Evolutionary conservation across 805 yeast genomes (phyloP).

Genomic region (Myxozyma vanderwaltii): DNA sequence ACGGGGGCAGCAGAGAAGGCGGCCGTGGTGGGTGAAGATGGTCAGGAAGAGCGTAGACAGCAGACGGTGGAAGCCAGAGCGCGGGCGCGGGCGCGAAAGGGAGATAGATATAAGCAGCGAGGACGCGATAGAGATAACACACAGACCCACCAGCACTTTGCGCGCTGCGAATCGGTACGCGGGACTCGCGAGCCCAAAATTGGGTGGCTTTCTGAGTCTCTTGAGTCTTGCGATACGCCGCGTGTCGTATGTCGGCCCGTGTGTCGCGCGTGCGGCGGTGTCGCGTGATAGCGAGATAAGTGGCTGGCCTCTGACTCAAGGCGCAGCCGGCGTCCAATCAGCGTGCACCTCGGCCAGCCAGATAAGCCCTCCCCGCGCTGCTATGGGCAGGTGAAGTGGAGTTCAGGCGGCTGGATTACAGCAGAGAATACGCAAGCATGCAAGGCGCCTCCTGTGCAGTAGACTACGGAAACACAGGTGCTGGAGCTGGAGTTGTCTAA

Average conservation of each 20-base stretch:
- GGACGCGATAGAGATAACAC: constrained; percentile 3
- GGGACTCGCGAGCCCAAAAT: neutral
- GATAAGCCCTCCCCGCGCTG: constrained; percentile 1
- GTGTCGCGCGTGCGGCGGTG: constrained; percentile 12
- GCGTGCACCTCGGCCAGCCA: constrained; percentile 3
- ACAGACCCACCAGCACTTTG: constrained; percentile 8
- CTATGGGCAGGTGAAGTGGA: too few species aligned
- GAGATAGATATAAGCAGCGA: neutral
- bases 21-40: constrained; percentile 1
- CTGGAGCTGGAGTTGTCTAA: too few species aligned
- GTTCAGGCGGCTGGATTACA: too few species aligned
- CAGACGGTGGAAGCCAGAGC: neutral
- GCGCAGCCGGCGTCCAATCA: neutral
- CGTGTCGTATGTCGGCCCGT: neutral
- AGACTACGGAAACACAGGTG: too few species aligned
- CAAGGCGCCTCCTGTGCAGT: too few species aligned
- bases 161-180: neutral
- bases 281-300: constrained; percentile 18
- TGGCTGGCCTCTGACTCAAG: constrained; percentile 6
- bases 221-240: constrained; percentile 16
- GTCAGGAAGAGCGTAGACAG: too few species aligned
- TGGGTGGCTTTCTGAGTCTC: neutral
- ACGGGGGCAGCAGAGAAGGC: constrained; percentile 6
- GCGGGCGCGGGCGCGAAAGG: neutral
- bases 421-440: too few species aligned